phyloP scores from a whole-genome alignment of 768 basidiomycete species.

The Rhodosporidiobolus odoratus region DNA sequence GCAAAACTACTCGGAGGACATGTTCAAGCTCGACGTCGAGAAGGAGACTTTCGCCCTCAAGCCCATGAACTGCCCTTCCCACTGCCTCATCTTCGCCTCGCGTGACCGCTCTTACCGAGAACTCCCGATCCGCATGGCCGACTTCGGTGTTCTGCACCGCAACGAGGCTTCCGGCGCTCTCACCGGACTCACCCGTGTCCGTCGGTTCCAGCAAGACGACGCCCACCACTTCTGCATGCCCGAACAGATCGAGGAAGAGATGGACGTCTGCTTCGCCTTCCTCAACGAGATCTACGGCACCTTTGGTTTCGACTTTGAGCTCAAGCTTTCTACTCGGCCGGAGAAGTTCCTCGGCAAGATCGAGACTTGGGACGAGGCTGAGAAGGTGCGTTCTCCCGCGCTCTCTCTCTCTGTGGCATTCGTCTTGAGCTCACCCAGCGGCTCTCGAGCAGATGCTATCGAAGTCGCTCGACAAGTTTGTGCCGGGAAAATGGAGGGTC shows the following conservation, averaged over 20 bases:
- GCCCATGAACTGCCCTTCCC: slow-evolving; percentile 98
- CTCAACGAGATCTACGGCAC: slow-evolving; percentile 87
- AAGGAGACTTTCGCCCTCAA: slow-evolving; percentile 86
- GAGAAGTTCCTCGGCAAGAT: slow-evolving; percentile 86
- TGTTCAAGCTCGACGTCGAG: slow-evolving; percentile 91
- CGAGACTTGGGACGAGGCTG: slow-evolving; percentile 85
- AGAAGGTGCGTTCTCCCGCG: slow-evolving; percentile 55
- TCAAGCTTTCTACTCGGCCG: slow-evolving; percentile 92
- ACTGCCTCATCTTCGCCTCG: slow-evolving; percentile 91
- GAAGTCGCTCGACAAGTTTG: slow-evolving; percentile 72
- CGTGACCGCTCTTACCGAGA: slow-evolving; percentile 91
- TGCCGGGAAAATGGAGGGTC: slow-evolving; percentile 82
- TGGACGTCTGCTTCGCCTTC: slow-evolving; percentile 83
- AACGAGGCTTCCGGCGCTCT: slow-evolving; percentile 95
- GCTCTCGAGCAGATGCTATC: slow-evolving; percentile 66
- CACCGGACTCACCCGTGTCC: slow-evolving; percentile 84
- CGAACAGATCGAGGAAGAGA: slow-evolving; percentile 84
- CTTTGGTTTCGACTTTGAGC: slow-evolving; percentile 89
- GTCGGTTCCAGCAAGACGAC: slow-evolving; percentile 95
- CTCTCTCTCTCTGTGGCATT: neutral
- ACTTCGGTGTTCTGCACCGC: slow-evolving; percentile 93
- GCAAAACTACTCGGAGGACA: slow-evolving; percentile 96
- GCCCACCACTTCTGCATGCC: slow-evolving; percentile 98
- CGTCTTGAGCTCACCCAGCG: neutral
- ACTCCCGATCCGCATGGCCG: slow-evolving; percentile 93